Conservation (phyloP, 352 stramenopile species). For the Phytopythium ostracodes region DNA sequence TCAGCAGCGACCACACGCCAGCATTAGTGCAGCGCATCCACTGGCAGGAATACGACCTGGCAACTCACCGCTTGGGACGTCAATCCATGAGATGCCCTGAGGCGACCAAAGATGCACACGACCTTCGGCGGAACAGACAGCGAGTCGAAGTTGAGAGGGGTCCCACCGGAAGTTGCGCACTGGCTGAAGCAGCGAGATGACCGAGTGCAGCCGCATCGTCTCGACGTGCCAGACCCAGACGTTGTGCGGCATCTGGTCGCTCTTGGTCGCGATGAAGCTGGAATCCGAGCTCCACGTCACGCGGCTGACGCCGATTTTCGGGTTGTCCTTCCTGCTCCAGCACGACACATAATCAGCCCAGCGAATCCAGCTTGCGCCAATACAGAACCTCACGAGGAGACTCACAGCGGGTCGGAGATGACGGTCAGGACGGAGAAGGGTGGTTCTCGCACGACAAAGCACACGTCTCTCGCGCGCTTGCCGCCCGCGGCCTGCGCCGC, state of each 20-base stretch:
- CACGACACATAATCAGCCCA: neutral
- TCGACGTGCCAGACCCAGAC: conserved; percentile 83
- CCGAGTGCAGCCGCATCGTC: conserved; percentile 60
- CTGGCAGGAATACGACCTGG: conserved; percentile 31
- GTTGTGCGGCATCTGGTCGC: conserved; percentile 80
- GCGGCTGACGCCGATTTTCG: conserved; percentile 65
- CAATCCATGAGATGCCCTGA: conserved; percentile 65
- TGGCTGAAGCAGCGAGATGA: conserved; percentile 58
- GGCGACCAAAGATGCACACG: conserved; percentile 70
- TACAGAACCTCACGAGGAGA: neutral
- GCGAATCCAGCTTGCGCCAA: neutral
- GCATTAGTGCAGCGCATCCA: conserved; percentile 40
- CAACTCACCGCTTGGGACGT: conserved; percentile 45
- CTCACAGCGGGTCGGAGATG: conserved; percentile 61
- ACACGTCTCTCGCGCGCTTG: conserved; percentile 48
- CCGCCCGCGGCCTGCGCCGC: conserved; percentile 51
- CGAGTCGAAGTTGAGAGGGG: conserved; percentile 36
- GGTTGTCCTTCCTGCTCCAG: conserved; percentile 53
- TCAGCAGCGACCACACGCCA: conserved; percentile 2
- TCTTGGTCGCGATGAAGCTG: conserved; percentile 68
- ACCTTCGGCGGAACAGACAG: conserved; percentile 53
- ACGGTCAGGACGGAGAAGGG: conserved; percentile 74
- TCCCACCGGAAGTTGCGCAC: conserved; percentile 69
- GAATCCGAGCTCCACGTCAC: conserved; percentile 68
- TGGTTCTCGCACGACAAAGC: conserved; percentile 60